Base-by-base conservation (phyloP, 208 protist genomes). In the Acanthamoeba triangularis region DNA sequence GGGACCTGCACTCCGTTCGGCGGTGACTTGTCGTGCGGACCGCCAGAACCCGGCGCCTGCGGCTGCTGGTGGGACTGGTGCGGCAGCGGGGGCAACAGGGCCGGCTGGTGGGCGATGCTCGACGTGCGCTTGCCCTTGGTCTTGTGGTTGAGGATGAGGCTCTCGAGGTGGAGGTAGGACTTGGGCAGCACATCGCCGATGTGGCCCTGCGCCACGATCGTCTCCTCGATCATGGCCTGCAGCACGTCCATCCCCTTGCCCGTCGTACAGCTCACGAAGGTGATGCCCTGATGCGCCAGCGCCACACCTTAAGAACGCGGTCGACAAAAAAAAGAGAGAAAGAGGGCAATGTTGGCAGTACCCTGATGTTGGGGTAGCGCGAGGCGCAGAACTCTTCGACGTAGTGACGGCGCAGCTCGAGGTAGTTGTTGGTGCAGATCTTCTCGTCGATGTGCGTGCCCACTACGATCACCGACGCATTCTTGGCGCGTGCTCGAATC, bases 81-180 rank as follows among this genome's bases (percentile, higher is more conserved):
- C 65, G 30, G 65, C n/a, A 37, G 65, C 25, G 65, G 65, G 13
- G 65, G n/a, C 30, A 37, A 30, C 65, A 37, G 65, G 6, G 65
- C 25, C n/a, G 65, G 65, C 30, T 72, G 65, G 65, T 37, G 8
- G 65, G 14, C 65, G 20, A 72, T 23, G n/a, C n/a, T 37, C 25
- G 30, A 37, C 10, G 65, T 37, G 28, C 65, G 65, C 65, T 72
- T 72, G 65, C 74, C 44, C 23, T 52, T 82, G 74, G 74, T 82
- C 74, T 82, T 82, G 44, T 52, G 74, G 74, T 35, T 82, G 35
- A 82, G 74, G 23, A 82, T 82, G 74, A 82, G 74, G 18, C 25
- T 90, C 82, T 94, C 90, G 25, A 94, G 37, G 18, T 94, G 90
- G n/a, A 94, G 44, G 63, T 94, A 94, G 44, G 65, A 82, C 63